Evolutionary conservation across 2,329 filamentous ascomycete genomes (phyloP).

Genomic region (Fusarium sp.): DNA sequence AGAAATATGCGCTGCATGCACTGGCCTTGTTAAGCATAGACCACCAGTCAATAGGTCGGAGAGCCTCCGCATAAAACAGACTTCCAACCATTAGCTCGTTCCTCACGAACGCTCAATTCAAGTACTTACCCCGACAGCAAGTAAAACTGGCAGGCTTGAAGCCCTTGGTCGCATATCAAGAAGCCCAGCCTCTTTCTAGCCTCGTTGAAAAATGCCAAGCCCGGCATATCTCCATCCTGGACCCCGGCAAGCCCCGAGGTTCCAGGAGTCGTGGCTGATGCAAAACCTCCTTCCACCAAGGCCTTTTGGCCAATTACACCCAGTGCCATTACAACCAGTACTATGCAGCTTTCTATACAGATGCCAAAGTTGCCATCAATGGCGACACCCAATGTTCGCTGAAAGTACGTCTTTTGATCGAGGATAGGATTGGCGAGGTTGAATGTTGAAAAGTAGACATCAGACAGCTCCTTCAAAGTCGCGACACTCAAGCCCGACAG

Average conservation of each 20-base stretch:
- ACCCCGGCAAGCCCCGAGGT: background rate
- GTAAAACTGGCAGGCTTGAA: constrained; percentile 31
- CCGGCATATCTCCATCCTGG: constrained; percentile 8
- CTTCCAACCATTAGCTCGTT: background rate
- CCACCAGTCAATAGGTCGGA: constrained; percentile 32
- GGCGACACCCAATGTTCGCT: constrained; percentile 23
- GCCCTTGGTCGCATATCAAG: constrained; percentile 29
- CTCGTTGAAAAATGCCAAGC: constrained; percentile 30
- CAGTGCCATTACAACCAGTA: constrained; percentile 23
- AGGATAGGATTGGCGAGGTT: constrained; percentile 25
- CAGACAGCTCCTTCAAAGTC: constrained; percentile 28
- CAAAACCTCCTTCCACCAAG: constrained; percentile 11
- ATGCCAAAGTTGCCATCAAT: constrained; percentile 32
- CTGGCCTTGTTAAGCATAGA: constrained; percentile 35
- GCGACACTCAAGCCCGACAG: constrained; percentile 1
- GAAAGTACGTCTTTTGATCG: constrained; percentile 36
- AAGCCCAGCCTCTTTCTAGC: constrained; percentile 33
- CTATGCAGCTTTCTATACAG: constrained; percentile 31
- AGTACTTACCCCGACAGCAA: constrained; percentile 19
- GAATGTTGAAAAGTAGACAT: constrained; percentile 30
- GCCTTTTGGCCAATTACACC: constrained; percentile 20
- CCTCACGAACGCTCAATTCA: rapidly evolving
- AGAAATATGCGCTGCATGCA: constrained; percentile 32
- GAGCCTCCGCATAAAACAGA: constrained; percentile 30
- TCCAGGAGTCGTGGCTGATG: background rate